Base-by-base conservation (phyloP, 345 rosid genomes). In the Combretum micranthum region DNA sequence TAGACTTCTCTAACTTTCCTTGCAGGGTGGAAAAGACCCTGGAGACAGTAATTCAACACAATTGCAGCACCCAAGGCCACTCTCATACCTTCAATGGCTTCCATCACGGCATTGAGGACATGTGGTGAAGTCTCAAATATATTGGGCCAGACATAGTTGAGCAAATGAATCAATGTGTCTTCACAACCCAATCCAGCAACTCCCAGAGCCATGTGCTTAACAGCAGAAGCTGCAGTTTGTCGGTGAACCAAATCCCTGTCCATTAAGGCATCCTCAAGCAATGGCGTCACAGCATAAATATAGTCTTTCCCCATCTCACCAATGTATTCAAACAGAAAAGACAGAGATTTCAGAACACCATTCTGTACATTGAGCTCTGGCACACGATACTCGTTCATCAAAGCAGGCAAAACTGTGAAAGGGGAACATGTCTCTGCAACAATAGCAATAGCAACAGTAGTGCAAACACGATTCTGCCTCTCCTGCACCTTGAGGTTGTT, bases 241-340 rank as follows among this genome's bases (percentile, higher is more conserved):
- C 99, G 72, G 67, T 93, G 99, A 58, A 93, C 99, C 66, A 93
- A 59, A 61, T 93, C 99, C 59, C 99, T 77, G 74, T 93, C 97
- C 99, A 93, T 90, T 10, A 93, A 92, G 6, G 97, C 99, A 51
- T 93, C 99, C 69, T 93, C 97, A 0, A 93, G 97, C n/a, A 93
- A 70, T 3, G 99, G 99, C 57, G 99, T 93, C 61, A 93, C 99
- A 13, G 99, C 99, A 53, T 93, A 89, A 47, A 93, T 89, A 61
- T 93, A 89, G 80, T 93, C 99, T 59, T 93, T 93, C 11, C 99
- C 99, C 99, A 93, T 93, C 58, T 93, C 99, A 15, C 97, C 99
- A 47, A 93, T 93, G 80, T 93, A 93, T 71, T 93, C 97, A 3
- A 93, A 93, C 57, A 93, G 80, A 69, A 93, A 93, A 43, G 99